Conservation (phyloP, 2,329 filamentous ascomycete species). For the Cyphellophora attinorum region DNA sequence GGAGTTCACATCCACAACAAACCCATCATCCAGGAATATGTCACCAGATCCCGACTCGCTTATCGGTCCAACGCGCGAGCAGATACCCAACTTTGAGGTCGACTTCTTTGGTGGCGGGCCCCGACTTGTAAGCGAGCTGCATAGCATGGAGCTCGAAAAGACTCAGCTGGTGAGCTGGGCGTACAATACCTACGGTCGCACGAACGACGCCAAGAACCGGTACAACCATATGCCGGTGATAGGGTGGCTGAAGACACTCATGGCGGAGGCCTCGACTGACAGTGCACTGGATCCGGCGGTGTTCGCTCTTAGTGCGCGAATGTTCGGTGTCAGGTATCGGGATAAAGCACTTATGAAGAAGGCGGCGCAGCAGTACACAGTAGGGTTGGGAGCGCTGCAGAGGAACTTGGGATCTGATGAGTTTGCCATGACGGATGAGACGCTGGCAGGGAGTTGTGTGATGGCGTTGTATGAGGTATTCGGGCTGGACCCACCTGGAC, state of each 20-base stretch:
- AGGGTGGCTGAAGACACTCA: not conserved
- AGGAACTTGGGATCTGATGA: not conserved
- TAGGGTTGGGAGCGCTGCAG: not conserved
- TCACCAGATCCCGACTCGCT: not conserved
- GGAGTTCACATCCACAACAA: no score
- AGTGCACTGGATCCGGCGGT: not conserved
- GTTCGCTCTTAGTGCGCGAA: not conserved
- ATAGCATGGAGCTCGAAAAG: not conserved
- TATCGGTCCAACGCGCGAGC: not conserved
- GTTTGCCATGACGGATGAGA: not conserved
- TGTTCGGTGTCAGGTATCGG: not conserved
- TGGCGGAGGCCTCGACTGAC: not conserved
- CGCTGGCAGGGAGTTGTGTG: slow-evolving; percentile 1
- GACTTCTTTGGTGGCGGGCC: no score
- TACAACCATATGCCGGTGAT: slow-evolving; percentile 1
- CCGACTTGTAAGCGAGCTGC: no score
- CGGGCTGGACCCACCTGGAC: not conserved
- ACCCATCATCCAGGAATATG: no score
- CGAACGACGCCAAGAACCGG: not conserved
- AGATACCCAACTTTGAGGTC: not conserved
- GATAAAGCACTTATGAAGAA: not conserved
- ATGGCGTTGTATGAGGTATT: slow-evolving; percentile 2
- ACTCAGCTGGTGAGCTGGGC: not conserved
- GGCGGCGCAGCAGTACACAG: not conserved
- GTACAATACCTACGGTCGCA: not conserved